Conservation (phyloP, 1,284 basidiomycete species). For the Cerrena zonata region DNA sequence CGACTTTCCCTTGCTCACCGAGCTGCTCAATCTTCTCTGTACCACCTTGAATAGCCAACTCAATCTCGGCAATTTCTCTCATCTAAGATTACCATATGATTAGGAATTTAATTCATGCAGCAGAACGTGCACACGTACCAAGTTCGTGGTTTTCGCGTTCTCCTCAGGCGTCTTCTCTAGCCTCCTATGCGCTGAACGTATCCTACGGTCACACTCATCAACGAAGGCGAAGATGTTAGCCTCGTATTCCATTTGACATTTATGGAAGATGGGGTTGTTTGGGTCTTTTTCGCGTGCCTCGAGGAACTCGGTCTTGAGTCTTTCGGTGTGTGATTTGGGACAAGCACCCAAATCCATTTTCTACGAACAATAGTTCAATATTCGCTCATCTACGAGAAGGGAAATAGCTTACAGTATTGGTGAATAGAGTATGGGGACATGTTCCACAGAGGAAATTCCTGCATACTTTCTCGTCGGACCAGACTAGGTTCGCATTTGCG, state of each 20-base stretch:
- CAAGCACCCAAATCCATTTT: constrained; percentile 99
- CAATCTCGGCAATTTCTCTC: constrained; percentile 99
- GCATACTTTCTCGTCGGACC: constrained; percentile 99
- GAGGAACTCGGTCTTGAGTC: constrained; percentile 87
- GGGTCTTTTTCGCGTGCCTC: constrained; percentile 73
- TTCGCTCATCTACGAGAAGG: background rate
- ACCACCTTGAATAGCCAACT: constrained; percentile 94
- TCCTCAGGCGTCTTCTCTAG: constrained; percentile 99
- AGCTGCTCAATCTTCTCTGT: constrained; percentile 96
- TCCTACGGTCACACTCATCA: constrained; percentile 95
- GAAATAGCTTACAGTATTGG: constrained; percentile 82
- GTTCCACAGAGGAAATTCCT: constrained; percentile 96
- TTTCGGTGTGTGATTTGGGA: constrained; percentile 92
- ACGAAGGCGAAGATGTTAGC: constrained; percentile 92
- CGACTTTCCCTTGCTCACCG: constrained; percentile 96
- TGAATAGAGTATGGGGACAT: constrained; percentile 95
- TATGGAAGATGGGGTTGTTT: constrained; percentile 71
- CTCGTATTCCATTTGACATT: constrained; percentile 92
- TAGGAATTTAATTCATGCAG: background rate
- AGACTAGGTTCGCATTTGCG: constrained; percentile 85
- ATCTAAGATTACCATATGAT: constrained; percentile 49
- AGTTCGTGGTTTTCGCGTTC: constrained; percentile 95
- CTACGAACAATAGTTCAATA: constrained; percentile 36
- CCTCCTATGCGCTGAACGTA: constrained; percentile 87
- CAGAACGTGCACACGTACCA: constrained; percentile 45